Evolutionary conservation across 1,284 basidiomycete species (phyloP).

Genomic region (Sporisorium scitamineum): DNA sequence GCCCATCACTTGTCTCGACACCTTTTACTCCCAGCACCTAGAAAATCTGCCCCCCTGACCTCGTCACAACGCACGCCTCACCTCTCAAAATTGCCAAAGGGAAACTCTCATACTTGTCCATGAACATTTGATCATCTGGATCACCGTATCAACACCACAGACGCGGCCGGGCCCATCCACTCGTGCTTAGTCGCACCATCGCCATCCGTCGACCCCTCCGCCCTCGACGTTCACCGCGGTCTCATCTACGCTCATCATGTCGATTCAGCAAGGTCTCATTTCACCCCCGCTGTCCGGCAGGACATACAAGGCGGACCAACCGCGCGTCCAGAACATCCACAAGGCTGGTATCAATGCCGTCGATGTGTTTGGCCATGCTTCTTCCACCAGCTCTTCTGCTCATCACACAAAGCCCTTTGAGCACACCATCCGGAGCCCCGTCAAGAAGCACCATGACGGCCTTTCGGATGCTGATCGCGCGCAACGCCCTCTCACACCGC

Average conservation of each 20-base stretch:
- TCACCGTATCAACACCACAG: not conserved
- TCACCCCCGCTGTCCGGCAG: constrained; percentile 40
- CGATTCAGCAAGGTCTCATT: constrained; percentile 39
- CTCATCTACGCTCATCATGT: constrained; percentile 17
- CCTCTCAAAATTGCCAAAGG: too few species aligned
- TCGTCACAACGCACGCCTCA: not conserved
- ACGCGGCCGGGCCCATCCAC: constrained; percentile 5
- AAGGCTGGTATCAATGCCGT: constrained; percentile 15
- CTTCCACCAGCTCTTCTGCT: not conserved
- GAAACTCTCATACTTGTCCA: not conserved
- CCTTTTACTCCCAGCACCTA: not conserved
- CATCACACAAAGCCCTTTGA: constrained; percentile 9
- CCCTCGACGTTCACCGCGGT: not conserved
- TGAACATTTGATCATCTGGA: constrained; percentile 2
- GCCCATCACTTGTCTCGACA: too few species aligned
- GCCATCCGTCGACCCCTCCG: not conserved
- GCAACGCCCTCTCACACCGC: constrained; percentile 35
- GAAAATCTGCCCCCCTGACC: not conserved
- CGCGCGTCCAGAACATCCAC: constrained; percentile 21
- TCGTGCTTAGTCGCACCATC: not conserved
- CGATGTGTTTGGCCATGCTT: constrained; percentile 22
- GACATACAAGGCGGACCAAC: constrained; percentile 30
- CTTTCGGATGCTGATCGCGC: constrained; percentile 21
- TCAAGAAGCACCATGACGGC: constrained; percentile 29
- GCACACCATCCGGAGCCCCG: constrained; percentile 30